Evolutionary conservation across 148 eudicot genomes (phyloP).

Genomic region (Dysphania ambrosioides): DNA sequence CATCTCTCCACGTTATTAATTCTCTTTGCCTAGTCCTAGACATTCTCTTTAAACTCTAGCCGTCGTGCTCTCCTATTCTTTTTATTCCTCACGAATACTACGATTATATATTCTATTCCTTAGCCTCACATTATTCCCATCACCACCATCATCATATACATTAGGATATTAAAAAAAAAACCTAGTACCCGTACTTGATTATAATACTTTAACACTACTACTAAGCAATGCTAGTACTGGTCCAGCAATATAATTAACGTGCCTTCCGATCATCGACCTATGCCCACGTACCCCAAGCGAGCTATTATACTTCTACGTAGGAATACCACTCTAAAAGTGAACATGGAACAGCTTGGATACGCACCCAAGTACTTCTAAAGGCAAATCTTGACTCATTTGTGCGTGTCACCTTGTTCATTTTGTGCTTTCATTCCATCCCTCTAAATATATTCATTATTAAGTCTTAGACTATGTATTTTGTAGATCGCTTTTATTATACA

Average conservation of each 20-base stretch:
- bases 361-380: conserved; percentile 11
- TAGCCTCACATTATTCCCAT: conserved; percentile 3
- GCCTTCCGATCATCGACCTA: conserved; percentile 18
- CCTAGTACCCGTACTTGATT: too few relatives aligned
- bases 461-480: too few relatives aligned
- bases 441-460: too few relatives aligned
- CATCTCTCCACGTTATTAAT: not conserved
- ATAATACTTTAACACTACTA: not conserved
- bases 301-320: not conserved
- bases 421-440: too few relatives aligned
- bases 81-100: not conserved
- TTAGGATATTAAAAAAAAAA: not conserved
- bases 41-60: conserved; percentile 24
- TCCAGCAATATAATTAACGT: not conserved
- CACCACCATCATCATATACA: not conserved
- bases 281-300: not conserved
- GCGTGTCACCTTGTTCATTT: not conserved
- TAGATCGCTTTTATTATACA: too few relatives aligned
- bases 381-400: not conserved
- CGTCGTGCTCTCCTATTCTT: conserved; percentile 20
- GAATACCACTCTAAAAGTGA: too few relatives aligned
- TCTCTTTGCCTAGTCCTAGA: not conserved
- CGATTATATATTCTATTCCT: too few relatives aligned
- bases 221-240: not conserved
- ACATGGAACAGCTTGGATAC: conserved; percentile 24